These are phyloP conservation scores for Vitis hybrid DNA, from an alignment of 177 flowering plant species.

Conservation along the genomic window DNA sequence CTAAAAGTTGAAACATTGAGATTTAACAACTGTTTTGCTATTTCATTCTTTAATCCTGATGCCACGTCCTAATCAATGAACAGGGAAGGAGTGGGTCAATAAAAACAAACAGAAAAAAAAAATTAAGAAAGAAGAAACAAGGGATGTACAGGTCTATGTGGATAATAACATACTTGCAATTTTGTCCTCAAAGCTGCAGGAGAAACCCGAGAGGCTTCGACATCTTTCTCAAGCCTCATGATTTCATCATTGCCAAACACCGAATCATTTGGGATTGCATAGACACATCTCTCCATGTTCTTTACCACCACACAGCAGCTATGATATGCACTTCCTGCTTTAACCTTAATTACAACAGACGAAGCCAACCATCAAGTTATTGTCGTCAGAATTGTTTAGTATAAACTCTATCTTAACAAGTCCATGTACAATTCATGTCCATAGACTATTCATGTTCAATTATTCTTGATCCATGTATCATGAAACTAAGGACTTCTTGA, in stretches of 20 bases:
- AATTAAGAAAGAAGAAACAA: neutral
- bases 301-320: constrained; percentile 94
- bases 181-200: constrained; percentile 40
- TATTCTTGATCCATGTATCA: neutral
- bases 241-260: constrained; percentile 52
- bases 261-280: constrained; percentile 71
- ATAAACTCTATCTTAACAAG: neutral
- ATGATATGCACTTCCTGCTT: constrained; percentile 63
- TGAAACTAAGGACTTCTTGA: no score
- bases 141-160: neutral
- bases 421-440: neutral
- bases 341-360: constrained; percentile 53
- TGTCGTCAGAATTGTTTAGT: neutral
- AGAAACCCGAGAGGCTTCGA: constrained; percentile 50
- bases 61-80: constrained; percentile 63
- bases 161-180: constrained; percentile 58
- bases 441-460: neutral
- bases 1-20: constrained; percentile 76
- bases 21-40: constrained; percentile 54
- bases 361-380: constrained; percentile 7
- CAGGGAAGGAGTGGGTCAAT: neutral
- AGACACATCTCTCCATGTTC: constrained; percentile 90
- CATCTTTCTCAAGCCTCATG: constrained; percentile 62
- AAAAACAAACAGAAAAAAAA: constrained; percentile 7
- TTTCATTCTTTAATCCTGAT: constrained; percentile 70